Percentiles rank a stretch among this genome's conserved stretches.
Evolutionary conservation across 805 yeast genomes (phyloP).

Genomic region (Candida koratica): DNA sequence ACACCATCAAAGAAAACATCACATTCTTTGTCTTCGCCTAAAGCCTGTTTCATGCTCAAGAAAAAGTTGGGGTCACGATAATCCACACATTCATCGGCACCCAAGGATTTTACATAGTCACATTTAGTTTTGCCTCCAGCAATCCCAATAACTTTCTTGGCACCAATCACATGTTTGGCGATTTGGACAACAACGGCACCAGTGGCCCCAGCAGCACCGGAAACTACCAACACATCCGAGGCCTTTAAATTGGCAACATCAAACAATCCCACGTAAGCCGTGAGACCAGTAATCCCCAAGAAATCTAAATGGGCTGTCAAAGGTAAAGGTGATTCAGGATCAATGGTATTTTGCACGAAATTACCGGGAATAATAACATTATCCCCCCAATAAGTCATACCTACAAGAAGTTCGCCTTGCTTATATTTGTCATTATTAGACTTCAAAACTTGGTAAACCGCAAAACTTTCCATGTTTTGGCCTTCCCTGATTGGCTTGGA

Average conservation of each 20-base stretch:
- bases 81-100: conserved; percentile 52
- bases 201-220: conserved; percentile 34
- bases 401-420: conserved; percentile 24
- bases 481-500: conserved; percentile 21
- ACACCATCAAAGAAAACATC: conserved; percentile 25
- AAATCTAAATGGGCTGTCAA: conserved; percentile 23
- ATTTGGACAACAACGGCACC: conserved; percentile 31
- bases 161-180: conserved; percentile 26
- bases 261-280: conserved; percentile 30
- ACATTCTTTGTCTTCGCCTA: conserved; percentile 38
- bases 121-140: conserved; percentile 44
- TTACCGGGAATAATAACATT: conserved; percentile 18
- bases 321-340: conserved; percentile 16
- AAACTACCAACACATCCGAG: conserved; percentile 23
- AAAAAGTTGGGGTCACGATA: conserved; percentile 40
- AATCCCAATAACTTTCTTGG: conserved; percentile 28
- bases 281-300: conserved; percentile 27
- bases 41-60: conserved; percentile 17
- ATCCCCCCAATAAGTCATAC: conserved; percentile 23
- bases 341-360: conserved; percentile 17
- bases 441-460: conserved; percentile 23
- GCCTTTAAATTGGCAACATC: conserved; percentile 28
- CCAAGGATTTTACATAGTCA: conserved; percentile 49
- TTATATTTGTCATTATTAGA: conserved; percentile 21
- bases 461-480: conserved; percentile 21